Conservation (phyloP, 2,329 filamentous ascomycete species). For the Huntiella decipiens region DNA sequence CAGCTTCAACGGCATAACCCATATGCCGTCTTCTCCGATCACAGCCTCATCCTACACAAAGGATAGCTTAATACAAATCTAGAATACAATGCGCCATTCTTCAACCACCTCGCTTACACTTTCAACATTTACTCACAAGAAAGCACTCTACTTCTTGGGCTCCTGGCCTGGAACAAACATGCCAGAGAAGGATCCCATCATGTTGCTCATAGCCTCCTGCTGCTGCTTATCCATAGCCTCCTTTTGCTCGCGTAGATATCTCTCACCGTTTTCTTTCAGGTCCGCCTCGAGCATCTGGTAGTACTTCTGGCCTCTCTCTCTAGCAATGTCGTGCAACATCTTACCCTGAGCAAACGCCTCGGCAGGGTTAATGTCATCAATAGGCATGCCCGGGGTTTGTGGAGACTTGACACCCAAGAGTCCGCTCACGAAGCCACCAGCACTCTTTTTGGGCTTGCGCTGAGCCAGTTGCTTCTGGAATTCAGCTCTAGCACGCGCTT, state of each 20-base stretch:
- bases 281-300: slow-evolving; percentile 81
- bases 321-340: slow-evolving; percentile 88
- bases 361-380: slow-evolving; percentile 40
- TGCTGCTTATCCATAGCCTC: slow-evolving; percentile 73
- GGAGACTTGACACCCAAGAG: slow-evolving; percentile 60
- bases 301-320: slow-evolving; percentile 76
- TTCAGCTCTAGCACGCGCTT: slow-evolving; percentile 66
- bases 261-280: slow-evolving; percentile 81
- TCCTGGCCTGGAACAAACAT: slow-evolving; percentile 26
- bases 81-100: too few species aligned
- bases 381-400: slow-evolving; percentile 34
- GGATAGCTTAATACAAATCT: too few species aligned
- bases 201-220: slow-evolving; percentile 78
- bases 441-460: slow-evolving; percentile 45
- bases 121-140: too few species aligned
- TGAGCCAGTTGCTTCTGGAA: slow-evolving; percentile 62
- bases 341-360: slow-evolving; percentile 82
- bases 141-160: not conserved
- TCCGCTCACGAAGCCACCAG: slow-evolving; percentile 34
- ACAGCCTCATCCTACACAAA: too few species aligned
- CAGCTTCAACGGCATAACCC: too few species aligned
- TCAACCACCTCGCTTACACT: too few species aligned
- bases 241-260: slow-evolving; percentile 89
- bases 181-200: slow-evolving; percentile 60
- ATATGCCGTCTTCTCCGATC: too few species aligned